Conservation (phyloP, 164 flowering plant genomes). For the Stephania japonica region DNA sequence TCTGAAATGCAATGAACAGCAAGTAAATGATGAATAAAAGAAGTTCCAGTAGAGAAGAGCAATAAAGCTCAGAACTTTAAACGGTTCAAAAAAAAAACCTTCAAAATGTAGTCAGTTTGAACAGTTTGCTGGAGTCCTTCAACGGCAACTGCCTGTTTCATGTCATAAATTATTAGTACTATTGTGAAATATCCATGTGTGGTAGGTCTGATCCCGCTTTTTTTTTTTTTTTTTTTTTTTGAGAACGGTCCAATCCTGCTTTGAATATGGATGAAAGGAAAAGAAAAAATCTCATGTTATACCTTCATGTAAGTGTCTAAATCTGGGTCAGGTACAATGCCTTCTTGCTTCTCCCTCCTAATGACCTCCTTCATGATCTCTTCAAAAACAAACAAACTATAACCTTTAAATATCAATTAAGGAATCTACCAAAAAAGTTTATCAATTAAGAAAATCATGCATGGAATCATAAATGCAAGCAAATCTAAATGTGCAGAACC, state of each 20-base stretch:
- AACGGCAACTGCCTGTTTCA: conserved; percentile 48
- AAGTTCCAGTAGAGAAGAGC: not conserved
- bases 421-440: not conserved
- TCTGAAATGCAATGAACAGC: conserved; percentile 24
- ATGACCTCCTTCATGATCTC: conserved; percentile 56
- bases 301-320: conserved; percentile 79
- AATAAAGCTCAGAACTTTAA: not conserved
- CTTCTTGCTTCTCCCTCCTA: conserved; percentile 54
- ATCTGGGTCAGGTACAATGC: conserved; percentile 67
- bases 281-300: not conserved
- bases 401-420: not conserved
- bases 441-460: not conserved
- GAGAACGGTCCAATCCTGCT: too few species aligned
- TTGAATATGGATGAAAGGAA: conserved; percentile 5
- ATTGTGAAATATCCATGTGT: not conserved
- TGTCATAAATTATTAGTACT: not conserved
- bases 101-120: conserved; percentile 67
- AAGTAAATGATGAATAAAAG: not conserved
- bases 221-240: too few species aligned
- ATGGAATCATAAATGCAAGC: too few species aligned
- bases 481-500: not conserved
- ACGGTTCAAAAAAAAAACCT: conserved; percentile 31
- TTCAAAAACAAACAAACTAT: conserved; percentile 12
- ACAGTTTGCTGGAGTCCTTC: conserved; percentile 46
- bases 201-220: not conserved